Conservation (phyloP, 2,329 filamentous ascomycete species). For the Blastomyces silverae region DNA sequence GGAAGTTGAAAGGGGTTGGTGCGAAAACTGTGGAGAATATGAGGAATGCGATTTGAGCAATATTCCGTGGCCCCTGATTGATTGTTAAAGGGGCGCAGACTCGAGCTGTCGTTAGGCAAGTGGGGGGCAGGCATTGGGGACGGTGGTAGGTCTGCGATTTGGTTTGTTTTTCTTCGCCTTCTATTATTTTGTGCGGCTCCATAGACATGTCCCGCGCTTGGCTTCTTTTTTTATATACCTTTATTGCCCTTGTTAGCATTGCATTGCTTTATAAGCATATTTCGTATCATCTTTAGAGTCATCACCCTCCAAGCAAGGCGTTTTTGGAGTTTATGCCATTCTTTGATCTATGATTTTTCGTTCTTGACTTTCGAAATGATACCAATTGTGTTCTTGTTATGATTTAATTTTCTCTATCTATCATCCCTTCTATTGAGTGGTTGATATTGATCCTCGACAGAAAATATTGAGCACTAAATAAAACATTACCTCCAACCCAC, state of each 20-base stretch:
- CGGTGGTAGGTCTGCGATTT: constrained; percentile 20
- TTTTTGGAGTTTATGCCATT: constrained; percentile 6
- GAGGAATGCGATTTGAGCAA: constrained; percentile 31
- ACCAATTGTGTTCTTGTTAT: constrained; percentile 6
- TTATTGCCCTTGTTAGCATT: neutral
- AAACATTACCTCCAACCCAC: neutral
- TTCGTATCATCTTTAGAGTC: neutral
- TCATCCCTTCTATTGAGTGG: neutral
- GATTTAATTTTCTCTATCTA: neutral
- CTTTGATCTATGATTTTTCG: neutral
- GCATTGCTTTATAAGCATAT: neutral
- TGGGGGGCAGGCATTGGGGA: neutral
- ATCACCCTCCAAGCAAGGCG: constrained; percentile 10
- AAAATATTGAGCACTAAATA: neutral
- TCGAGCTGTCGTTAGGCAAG: neutral
- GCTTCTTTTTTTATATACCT: neutral
- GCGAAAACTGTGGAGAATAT: constrained; percentile 44
- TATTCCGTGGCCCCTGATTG: neutral
- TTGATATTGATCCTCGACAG: neutral
- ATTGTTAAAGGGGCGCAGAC: constrained; percentile 23
- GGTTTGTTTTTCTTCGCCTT: constrained; percentile 23
- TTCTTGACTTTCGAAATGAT: neutral
- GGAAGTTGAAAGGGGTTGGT: constrained; percentile 41
- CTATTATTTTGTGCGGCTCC: neutral
- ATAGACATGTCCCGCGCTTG: neutral